Conservation (phyloP, 345 rosid species). For the Citropsis articulata region DNA sequence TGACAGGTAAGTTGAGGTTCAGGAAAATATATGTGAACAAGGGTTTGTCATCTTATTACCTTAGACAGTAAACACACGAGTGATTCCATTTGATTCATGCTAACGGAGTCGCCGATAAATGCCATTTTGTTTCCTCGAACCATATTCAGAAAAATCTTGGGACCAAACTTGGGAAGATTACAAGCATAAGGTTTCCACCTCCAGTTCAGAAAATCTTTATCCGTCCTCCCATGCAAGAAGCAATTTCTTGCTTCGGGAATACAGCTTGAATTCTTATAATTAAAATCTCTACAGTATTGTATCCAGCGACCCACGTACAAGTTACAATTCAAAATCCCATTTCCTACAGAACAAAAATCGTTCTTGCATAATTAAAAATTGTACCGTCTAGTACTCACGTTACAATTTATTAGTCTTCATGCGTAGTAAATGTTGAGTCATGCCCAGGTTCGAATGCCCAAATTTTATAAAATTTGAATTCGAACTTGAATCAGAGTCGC, state of each 20-base stretch:
- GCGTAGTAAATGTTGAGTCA: no score
- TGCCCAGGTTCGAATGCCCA: no score
- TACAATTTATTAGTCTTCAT: no score
- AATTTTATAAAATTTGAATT: no score
- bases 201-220: slow-evolving; percentile 74
- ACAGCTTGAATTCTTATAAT: slow-evolving; percentile 67
- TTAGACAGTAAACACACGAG: slow-evolving; percentile 76
- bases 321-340: slow-evolving; percentile 44
- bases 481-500: no score
- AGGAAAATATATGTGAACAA: no score
- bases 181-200: slow-evolving; percentile 86
- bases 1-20: no score
- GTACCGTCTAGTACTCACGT: no score
- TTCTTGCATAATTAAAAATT: no score
- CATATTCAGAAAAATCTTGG: slow-evolving; percentile 42
- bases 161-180: slow-evolving; percentile 63
- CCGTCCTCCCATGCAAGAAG: slow-evolving; percentile 61
- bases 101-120: slow-evolving; percentile 85
- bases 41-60: slow-evolving; percentile 28
- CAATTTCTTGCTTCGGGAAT: slow-evolving; percentile 74
- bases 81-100: slow-evolving; percentile 86
- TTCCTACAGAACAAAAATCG: not conserved
- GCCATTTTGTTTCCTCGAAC: slow-evolving; percentile 72
- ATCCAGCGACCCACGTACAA: slow-evolving; percentile 66
- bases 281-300: slow-evolving; percentile 45